phyloP scores from a whole-genome alignment of 2,329 filamentous ascomycete genomes.

The Botryosphaeria dothidea region DNA sequence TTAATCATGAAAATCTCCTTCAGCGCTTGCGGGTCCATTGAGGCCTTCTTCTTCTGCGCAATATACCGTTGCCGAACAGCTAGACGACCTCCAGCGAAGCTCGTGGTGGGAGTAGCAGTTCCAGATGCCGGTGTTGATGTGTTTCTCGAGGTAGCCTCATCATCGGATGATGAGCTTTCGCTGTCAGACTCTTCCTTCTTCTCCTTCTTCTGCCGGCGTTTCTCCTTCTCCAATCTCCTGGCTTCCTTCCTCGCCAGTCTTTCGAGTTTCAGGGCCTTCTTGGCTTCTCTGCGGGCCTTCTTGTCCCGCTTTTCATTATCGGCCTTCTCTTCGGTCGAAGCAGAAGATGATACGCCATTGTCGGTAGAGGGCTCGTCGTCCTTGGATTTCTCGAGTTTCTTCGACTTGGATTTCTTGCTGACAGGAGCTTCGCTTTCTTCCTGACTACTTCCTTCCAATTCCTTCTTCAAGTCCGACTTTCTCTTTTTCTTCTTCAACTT shows the following conservation, averaged over 20 bases:
- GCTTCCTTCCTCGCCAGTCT: slow-evolving; percentile 46
- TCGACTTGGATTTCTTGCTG: slow-evolving; percentile 36
- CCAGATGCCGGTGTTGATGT: slow-evolving; percentile 37
- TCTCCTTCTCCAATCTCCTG: slow-evolving; percentile 49
- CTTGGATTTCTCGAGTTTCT: slow-evolving; percentile 32
- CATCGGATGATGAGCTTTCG: slow-evolving; percentile 21
- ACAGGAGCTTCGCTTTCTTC: neutral
- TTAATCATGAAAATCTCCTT: slow-evolving; percentile 84
- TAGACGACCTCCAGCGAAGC: slow-evolving; percentile 60
- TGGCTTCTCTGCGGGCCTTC: slow-evolving; percentile 23
- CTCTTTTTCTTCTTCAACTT: slow-evolving; percentile 41
- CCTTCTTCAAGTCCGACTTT: slow-evolving; percentile 33
- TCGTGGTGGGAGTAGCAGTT: slow-evolving; percentile 45
- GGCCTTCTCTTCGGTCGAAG: slow-evolving; percentile 40
- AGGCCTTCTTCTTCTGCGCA: slow-evolving; percentile 80
- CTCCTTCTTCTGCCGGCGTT: slow-evolving; percentile 43
- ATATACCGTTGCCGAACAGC: slow-evolving; percentile 80
- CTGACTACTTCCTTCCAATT: slow-evolving; percentile 15
- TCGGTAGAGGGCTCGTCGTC: slow-evolving; percentile 23
- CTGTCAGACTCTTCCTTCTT: slow-evolving; percentile 30
- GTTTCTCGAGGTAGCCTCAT: slow-evolving; percentile 37
- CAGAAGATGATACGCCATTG: slow-evolving; percentile 22
- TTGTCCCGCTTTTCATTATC: slow-evolving; percentile 40
- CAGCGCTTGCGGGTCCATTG: slow-evolving; percentile 77
- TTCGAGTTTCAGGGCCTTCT: slow-evolving; percentile 43